Percentiles rank a stretch among this genome's conserved stretches.
Conservation (phyloP, 495 filamentous ascomycete species). For the Apodospora peruviana region DNA sequence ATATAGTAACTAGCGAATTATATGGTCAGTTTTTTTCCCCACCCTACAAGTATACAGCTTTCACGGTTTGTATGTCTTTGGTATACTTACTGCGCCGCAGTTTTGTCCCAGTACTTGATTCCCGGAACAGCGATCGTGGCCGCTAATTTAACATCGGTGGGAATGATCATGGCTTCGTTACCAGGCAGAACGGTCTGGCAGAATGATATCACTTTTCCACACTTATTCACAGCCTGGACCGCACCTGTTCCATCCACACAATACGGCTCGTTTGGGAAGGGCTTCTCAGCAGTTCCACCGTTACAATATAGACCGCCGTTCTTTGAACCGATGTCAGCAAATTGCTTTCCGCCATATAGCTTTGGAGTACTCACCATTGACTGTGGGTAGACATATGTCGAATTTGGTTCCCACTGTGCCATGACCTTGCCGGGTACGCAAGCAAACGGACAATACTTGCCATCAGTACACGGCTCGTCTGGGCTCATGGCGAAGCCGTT, state of each 20-base stretch:
- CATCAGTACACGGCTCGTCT: constrained; percentile 63
- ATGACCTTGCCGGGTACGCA: constrained; percentile 72
- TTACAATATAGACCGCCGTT: constrained; percentile 76
- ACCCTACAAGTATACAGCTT: too few species aligned
- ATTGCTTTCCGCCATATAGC: not conserved
- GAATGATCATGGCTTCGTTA: constrained; percentile 86
- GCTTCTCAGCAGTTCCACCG: constrained; percentile 61
- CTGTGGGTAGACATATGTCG: constrained; percentile 59
- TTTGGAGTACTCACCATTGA: constrained; percentile 60
- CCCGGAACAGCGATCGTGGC: constrained; percentile 66
- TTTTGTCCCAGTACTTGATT: constrained; percentile 62
- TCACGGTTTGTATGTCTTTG: not conserved
- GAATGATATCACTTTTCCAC: constrained; percentile 57
- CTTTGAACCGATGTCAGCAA: constrained; percentile 39
- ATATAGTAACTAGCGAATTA: constrained; percentile 73
- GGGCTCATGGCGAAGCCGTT: constrained; percentile 81
- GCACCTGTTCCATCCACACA: constrained; percentile 67
- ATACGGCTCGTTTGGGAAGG: constrained; percentile 63
- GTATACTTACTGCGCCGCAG: constrained; percentile 63
- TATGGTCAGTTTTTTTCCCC: too few species aligned
- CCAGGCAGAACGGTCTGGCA: constrained; percentile 82
- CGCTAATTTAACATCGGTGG: constrained; percentile 54
- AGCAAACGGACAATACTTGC: constrained; percentile 72
- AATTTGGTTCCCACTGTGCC: constrained; percentile 73
- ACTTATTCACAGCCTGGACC: constrained; percentile 59